Evolutionary conservation across 1,139 yeast genomes (phyloP), one percentile per base, ranked within the genome.

Genomic region (Taiozyma sp.): DNA sequence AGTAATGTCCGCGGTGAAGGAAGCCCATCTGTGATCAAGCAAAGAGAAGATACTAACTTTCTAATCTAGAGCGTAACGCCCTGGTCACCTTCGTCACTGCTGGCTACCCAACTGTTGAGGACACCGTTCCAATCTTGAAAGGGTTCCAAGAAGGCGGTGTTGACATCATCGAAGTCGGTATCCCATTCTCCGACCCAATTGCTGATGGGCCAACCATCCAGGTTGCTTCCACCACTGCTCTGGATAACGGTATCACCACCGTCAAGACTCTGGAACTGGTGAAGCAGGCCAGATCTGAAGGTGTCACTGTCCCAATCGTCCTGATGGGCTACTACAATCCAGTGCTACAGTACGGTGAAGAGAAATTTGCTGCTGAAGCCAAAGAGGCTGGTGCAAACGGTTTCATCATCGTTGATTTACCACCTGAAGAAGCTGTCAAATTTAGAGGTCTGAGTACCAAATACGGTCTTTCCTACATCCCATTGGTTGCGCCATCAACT

Each of bases 261-360:
- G 66, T 75, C 9, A 76, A 77, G 62, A 82, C 88, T 57, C 73
- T 93, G 56, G 91, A 87, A 16, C 68, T 89, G 53, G 89, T 93
- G 34, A 70, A 73, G 51, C 68, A 80, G 59, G 98, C 98, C 29
- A 82, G 99, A 72, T 71, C 70, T 8, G 79, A 76, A 45, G 99
- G 99, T 51, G 88, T 95, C 50, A 83, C 89, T 42, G 82, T 91
- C 19, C 99, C 99, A 30, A 79, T 93, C 52, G 76, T 93, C 49
- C 78, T 93, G 53, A 93, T 93, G 99, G 99, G 99, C 51, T 93
- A 93, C 78, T 93, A 91, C 74, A 93, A 93, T 71, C 99, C 99
- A 22, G 83, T 93, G 57, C 69, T 90, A 70, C 86, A 80, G 62
- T 93, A 86, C 67, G 99, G 98, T 49, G 99, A 93, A 71, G 84